Conservation (phyloP, 2,329 filamentous ascomycete species). For the Hortaea werneckii region DNA sequence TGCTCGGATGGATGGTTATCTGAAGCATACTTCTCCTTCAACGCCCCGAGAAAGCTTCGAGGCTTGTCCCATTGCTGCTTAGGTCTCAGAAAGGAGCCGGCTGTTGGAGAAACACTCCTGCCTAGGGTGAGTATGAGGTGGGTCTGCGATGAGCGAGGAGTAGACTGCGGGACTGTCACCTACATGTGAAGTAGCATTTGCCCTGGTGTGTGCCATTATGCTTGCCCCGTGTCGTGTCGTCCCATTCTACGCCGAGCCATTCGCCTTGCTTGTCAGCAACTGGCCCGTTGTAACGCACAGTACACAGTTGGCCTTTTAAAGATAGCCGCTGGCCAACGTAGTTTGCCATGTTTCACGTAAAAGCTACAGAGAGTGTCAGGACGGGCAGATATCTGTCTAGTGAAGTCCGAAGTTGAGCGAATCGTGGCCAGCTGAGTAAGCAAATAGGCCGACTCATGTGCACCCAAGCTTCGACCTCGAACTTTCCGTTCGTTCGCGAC, state of each 20-base stretch:
- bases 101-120: constrained; percentile 55
- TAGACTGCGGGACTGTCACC: constrained; percentile 14
- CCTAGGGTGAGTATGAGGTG: constrained; percentile 31
- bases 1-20: constrained; percentile 23
- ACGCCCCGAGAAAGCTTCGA: constrained; percentile 66
- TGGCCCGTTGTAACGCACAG: constrained; percentile 69
- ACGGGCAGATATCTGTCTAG: no score
- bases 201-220: constrained; percentile 78
- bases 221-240: constrained; percentile 76
- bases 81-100: constrained; percentile 80
- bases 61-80: constrained; percentile 57
- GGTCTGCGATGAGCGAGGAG: constrained; percentile 2
- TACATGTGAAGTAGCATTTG: constrained; percentile 74
- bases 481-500: no score
- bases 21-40: constrained; percentile 71
- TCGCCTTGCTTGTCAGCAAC: constrained; percentile 65
- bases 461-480: no score
- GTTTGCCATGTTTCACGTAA: constrained; percentile 2
- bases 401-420: no score
- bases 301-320: constrained; percentile 68
- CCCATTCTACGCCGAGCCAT: constrained; percentile 97
- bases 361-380: no score
- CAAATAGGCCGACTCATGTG: no score
- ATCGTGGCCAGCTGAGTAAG: no score
- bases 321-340: constrained; percentile 62